phyloP scores from a whole-genome alignment of 176 grass and related monocot species.

The Echinochloa phyllopogon region DNA sequence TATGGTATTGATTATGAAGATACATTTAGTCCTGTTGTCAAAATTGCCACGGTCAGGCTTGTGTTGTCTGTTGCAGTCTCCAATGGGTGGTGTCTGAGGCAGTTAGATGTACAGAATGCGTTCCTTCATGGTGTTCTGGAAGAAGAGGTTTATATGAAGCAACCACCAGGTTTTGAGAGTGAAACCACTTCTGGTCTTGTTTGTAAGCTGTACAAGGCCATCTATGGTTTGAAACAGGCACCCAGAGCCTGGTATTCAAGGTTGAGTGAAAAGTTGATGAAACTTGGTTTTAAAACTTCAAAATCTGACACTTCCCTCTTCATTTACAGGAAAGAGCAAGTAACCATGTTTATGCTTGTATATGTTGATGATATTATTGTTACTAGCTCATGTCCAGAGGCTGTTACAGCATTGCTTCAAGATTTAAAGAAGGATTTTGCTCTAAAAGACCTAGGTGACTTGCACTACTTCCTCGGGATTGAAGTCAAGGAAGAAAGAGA shows the following conservation, averaged over 20 bases:
- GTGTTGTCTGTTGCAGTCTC: too few relatives aligned
- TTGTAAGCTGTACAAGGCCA: background rate
- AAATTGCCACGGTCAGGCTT: background rate
- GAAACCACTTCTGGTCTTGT: background rate
- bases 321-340: background rate
- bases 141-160: background rate
- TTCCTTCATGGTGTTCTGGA: too few relatives aligned
- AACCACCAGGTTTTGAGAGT: background rate
- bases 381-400: background rate
- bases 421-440: background rate
- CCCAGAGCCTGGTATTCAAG: background rate
- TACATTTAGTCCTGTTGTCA: background rate
- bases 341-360: background rate
- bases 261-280: background rate
- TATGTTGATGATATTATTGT: conserved; percentile 11
- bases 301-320: background rate
- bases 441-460: background rate
- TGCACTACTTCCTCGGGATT: background rate
- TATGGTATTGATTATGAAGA: background rate
- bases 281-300: background rate
- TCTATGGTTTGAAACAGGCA: background rate
- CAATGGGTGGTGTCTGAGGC: background rate
- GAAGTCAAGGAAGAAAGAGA: background rate
- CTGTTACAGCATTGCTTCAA: background rate
- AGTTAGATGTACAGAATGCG: background rate